Evolutionary conservation across 176 grass and related monocot species (phyloP).

Genomic region (Hordeum vulgare): MorexV3_pseudomolecules_assembly NC_058524.1:449916248-449916747

Average conservation of each 20-base stretch:
- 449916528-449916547: slow-evolving; percentile 30
- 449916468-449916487: background rate
- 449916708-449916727: background rate
- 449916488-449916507: background rate
- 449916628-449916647: slow-evolving; percentile 12
- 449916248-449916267: slow-evolving; percentile 2
- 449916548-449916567: slow-evolving; percentile 24
- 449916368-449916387: background rate
- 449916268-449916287: background rate
- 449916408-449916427: background rate
- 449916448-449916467: background rate
- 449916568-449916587: slow-evolving; percentile 41
- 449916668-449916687: slow-evolving; percentile 41
- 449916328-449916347: background rate
- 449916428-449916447: background rate
- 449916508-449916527: slow-evolving; percentile 11
- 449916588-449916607: slow-evolving; percentile 16
- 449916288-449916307: background rate
- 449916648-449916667: slow-evolving; percentile 37
- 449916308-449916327: background rate
- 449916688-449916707: slow-evolving; percentile 15
- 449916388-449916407: background rate
- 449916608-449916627: background rate
- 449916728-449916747: background rate
- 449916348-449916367: background rate